Conservation (phyloP, 331 rosid species). For the Cydonia oblonga region DNA sequence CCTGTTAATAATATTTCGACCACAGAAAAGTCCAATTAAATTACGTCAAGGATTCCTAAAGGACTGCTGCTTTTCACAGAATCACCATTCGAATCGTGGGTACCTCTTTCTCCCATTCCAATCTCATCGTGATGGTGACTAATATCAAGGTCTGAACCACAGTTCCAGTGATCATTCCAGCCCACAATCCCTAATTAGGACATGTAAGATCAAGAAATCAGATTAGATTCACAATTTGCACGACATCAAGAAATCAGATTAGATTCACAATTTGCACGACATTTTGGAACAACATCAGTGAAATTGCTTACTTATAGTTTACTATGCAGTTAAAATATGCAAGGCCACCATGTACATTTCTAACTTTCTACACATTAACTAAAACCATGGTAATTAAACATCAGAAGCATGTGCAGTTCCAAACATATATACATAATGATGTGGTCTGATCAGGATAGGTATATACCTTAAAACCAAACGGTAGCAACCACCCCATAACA, state of each 20-base stretch:
- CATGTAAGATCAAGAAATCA: neutral
- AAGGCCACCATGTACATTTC: neutral
- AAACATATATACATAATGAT: neutral
- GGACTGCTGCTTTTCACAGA: neutral
- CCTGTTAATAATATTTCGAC: conserved; percentile 24
- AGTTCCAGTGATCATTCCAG: conserved; percentile 60
- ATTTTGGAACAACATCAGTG: neutral
- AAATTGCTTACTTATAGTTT: neutral
- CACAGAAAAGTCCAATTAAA: neutral
- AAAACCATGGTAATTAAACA: neutral
- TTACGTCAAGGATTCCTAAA: neutral
- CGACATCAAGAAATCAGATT: neutral
- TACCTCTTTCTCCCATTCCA: conserved; percentile 59
- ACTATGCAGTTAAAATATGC: neutral
- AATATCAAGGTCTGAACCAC: conserved; percentile 47
- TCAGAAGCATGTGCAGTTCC: neutral
- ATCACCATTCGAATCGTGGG: neutral
- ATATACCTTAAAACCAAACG: conserved; percentile 14
- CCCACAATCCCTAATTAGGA: conserved; percentile 38
- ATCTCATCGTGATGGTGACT: conserved; percentile 26
- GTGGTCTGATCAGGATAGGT: neutral
- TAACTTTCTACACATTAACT: neutral
- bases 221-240: neutral
- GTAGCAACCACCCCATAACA: conserved; percentile 16
- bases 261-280: too few species aligned